Conservation (phyloP, 768 basidiomycete genomes). For the Tephrocybe sp. region DNA sequence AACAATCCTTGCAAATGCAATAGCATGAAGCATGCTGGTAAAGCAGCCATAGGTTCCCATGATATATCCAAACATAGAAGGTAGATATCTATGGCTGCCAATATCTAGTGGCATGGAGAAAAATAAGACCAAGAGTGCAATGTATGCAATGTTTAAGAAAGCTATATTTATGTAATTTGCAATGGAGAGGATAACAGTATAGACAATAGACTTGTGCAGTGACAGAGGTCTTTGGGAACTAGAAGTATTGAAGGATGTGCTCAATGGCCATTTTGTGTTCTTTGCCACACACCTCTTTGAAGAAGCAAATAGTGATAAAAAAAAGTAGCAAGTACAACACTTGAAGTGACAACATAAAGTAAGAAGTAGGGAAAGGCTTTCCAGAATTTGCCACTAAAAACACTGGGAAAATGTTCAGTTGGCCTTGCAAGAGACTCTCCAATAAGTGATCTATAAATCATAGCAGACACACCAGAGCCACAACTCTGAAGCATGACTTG, state of each 20-base stretch:
- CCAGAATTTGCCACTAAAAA: slow-evolving; percentile 59
- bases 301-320: slow-evolving; percentile 30
- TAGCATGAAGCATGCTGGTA: slow-evolving; percentile 25
- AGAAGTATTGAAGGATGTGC: neutral
- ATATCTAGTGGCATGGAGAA: too few relatives aligned
- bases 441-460: slow-evolving; percentile 60
- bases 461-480: too few relatives aligned
- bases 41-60: slow-evolving; percentile 40
- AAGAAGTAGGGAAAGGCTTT: slow-evolving; percentile 74
- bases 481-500: too few relatives aligned
- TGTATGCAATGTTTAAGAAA: too few relatives aligned
- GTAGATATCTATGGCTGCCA: too few relatives aligned
- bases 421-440: slow-evolving; percentile 73
- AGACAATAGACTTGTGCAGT: slow-evolving; percentile 40
- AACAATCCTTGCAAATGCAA: slow-evolving; percentile 34
- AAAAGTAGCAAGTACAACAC: slow-evolving; percentile 26
- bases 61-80: slow-evolving; percentile 62
- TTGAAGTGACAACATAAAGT: slow-evolving; percentile 47
- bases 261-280: neutral
- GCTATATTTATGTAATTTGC: too few relatives aligned
- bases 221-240: slow-evolving; percentile 30
- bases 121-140: too few relatives aligned
- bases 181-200: slow-evolving; percentile 59
- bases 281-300: slow-evolving; percentile 40
- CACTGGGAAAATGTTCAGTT: slow-evolving; percentile 58